Percentiles rank a stretch among this genome's conserved stretches.
These are phyloP conservation scores for Ogataea dorogensis DNA, from an alignment of 805 yeast genomes.

Conservation along the genomic window DNA sequence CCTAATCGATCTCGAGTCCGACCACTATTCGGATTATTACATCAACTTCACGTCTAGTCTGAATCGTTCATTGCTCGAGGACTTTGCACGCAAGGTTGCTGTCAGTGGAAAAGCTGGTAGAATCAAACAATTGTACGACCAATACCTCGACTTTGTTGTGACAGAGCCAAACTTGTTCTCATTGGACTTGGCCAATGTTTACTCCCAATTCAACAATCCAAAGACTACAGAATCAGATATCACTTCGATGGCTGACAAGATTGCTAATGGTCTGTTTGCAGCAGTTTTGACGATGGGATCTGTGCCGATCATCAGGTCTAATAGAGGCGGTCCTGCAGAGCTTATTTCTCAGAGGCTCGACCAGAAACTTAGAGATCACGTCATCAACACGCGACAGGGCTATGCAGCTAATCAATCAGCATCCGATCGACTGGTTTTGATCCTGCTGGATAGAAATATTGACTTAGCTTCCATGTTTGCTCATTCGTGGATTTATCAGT, in stretches of 20 bases:
- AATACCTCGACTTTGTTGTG: slow-evolving; percentile 86
- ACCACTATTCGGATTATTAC: slow-evolving; percentile 75
- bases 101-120: slow-evolving; percentile 64
- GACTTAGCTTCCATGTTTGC: slow-evolving; percentile 93
- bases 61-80: slow-evolving; percentile 77
- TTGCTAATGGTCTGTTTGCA: slow-evolving; percentile 80
- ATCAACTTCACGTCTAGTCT: slow-evolving; percentile 85
- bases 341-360: slow-evolving; percentile 87
- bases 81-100: slow-evolving; percentile 81
- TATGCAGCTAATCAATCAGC: slow-evolving; percentile 9
- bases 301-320: slow-evolving; percentile 88
- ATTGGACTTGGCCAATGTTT: slow-evolving; percentile 64
- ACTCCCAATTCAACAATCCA: slow-evolving; percentile 68
- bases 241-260: slow-evolving; percentile 59
- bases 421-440: slow-evolving; percentile 66
- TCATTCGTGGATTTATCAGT: slow-evolving; percentile 97
- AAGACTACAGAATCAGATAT: slow-evolving; percentile 72
- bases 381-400: slow-evolving; percentile 57
- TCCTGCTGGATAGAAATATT: slow-evolving; percentile 82
- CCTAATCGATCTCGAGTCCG: slow-evolving; percentile 68
- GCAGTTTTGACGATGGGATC: slow-evolving; percentile 72
- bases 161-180: slow-evolving; percentile 91
- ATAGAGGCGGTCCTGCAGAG: slow-evolving; percentile 93
- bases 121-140: slow-evolving; percentile 90
- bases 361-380: slow-evolving; percentile 78